phyloP scores from a whole-genome alignment of 2,329 filamentous ascomycete genomes.

The Clarireedia sp. region DNA sequence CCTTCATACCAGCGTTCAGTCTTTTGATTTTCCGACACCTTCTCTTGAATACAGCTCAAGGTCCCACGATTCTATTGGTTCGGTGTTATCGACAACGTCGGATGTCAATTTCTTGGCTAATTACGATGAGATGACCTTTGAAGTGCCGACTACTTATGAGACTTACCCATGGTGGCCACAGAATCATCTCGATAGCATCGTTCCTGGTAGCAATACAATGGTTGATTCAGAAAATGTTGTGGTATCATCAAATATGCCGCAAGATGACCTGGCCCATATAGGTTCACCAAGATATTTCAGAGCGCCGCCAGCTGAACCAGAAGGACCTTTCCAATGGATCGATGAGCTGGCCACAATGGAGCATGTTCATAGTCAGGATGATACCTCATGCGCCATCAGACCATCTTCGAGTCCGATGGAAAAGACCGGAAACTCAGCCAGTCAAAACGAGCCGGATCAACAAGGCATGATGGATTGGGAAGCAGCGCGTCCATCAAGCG shows the following conservation, averaged over 20 bases:
- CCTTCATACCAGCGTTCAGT: slow-evolving; percentile 4
- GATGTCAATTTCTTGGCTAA: slow-evolving; percentile 2
- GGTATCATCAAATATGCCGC: neutral
- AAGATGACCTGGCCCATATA: neutral
- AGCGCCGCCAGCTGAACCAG: no score
- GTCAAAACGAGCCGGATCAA: neutral
- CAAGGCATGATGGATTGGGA: slow-evolving; percentile 7
- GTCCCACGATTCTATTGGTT: slow-evolving; percentile 8
- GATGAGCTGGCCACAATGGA: neutral
- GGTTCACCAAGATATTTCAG: neutral
- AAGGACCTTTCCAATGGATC: neutral
- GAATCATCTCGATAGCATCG: neutral
- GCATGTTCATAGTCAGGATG: neutral
- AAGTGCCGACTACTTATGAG: neutral
- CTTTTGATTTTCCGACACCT: slow-evolving; percentile 2
- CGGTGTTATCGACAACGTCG: slow-evolving; percentile 1
- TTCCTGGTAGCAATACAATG: neutral
- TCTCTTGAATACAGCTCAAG: slow-evolving; percentile 8
- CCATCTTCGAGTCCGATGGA: slow-evolving; percentile 10
- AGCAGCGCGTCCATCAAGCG: slow-evolving; percentile 2
- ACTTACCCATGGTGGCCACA: slow-evolving; percentile 1
- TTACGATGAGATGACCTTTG: slow-evolving; percentile 5
- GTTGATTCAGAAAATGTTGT: neutral
- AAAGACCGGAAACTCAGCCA: neutral
- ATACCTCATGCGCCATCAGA: neutral